Evolutionary conservation across 148 eudicot genomes (phyloP).

Genomic region (Dianthus caryophyllus): DNA sequence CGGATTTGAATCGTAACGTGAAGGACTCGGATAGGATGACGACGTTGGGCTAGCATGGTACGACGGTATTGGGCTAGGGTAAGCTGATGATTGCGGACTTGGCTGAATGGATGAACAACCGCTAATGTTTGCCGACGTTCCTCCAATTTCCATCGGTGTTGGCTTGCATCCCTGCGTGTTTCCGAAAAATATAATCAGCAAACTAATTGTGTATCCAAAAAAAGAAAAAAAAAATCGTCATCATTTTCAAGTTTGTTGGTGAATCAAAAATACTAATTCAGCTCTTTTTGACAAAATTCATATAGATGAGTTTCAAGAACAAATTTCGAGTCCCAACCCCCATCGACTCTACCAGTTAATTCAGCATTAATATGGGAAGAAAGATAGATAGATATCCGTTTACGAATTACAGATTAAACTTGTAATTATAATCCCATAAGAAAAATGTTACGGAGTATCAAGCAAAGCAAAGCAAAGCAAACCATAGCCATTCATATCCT

Average conservation of each 20-base stretch:
- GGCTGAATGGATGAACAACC: constrained; percentile 70
- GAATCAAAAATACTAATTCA: not conserved
- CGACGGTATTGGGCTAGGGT: constrained; percentile 87
- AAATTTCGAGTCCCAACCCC: too few relatives aligned
- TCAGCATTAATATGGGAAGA: too few relatives aligned
- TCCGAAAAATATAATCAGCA: not conserved
- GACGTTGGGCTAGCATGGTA: constrained; percentile 91
- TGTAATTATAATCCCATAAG: too few relatives aligned
- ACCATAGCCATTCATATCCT: too few relatives aligned
- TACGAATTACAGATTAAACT: too few relatives aligned
- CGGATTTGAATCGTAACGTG: constrained; percentile 56
- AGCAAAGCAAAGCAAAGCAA: too few relatives aligned
- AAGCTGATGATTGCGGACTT: constrained; percentile 81
- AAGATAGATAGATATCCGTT: too few relatives aligned
- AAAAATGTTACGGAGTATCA: too few relatives aligned
- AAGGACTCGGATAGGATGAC: constrained; percentile 83
- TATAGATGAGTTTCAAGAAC: too few relatives aligned
- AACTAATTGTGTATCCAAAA: not conserved
- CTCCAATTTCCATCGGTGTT: constrained; percentile 48
- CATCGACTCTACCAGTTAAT: too few relatives aligned
- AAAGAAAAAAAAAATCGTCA: too few relatives aligned
- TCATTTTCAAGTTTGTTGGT: not conserved
- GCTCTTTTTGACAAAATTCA: not conserved
- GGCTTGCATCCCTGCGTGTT: constrained; percentile 72
- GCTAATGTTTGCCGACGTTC: constrained; percentile 51